These are phyloP conservation scores for Pterocarpus macrocarpus DNA, from an alignment of 306 rosid species.

Conservation along the genomic window DNA sequence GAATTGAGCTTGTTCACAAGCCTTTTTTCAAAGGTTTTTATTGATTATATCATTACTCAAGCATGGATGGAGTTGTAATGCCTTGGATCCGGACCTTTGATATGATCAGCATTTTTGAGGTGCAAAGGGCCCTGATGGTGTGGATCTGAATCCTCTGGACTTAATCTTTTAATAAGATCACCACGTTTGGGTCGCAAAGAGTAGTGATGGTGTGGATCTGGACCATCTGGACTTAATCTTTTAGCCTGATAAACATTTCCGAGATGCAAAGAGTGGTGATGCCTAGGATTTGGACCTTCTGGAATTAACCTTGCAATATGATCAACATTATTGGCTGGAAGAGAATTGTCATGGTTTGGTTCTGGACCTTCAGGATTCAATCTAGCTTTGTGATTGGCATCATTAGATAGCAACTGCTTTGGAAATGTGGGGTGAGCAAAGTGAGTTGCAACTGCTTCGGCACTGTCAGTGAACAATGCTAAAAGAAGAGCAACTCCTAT, in stretches of 20 bases:
- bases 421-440: neutral
- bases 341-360: too few species aligned
- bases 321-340: too few species aligned
- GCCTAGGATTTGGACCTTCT: neutral
- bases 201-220: neutral
- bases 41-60: too few species aligned
- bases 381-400: neutral
- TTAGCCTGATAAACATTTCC: neutral
- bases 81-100: too few species aligned
- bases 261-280: neutral
- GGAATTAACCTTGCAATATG: too few species aligned
- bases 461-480: constrained; percentile 18
- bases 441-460: neutral
- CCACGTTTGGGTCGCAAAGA: too few species aligned
- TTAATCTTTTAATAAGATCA: neutral
- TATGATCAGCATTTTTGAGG: too few species aligned
- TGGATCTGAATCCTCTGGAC: neutral
- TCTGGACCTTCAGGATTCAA: too few species aligned
- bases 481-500: constrained; percentile 26
- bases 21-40: too few species aligned
- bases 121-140: neutral
- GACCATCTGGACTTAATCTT: neutral
- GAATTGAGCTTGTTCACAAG: too few species aligned
- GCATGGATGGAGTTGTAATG: too few species aligned
- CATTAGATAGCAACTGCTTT: neutral